Evolutionary conservation across 2,329 filamentous ascomycete genomes (phyloP), one percentile per base, ranked within the genome.

Genomic region (Paraconiothyrium sp.): DNA sequence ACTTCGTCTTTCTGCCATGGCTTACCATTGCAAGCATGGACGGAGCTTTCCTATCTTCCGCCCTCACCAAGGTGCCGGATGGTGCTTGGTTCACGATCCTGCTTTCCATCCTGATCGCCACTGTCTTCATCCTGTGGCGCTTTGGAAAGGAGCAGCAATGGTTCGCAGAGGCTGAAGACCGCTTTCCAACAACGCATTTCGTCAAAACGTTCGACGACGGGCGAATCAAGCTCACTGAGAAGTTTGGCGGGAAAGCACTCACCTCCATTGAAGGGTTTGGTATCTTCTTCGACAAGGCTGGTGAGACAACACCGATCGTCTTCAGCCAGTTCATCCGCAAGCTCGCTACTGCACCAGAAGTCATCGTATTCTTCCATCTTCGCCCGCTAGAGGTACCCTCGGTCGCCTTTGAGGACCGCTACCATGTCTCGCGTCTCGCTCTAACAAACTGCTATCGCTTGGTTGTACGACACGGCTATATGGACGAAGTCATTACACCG

Each of bases 61-160:
- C 89, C 0, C 81, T 93, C 0, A 88, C 83, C 51, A 94, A 94
- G 72, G 88, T 94, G 0, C 91, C 91, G 0, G 84, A 89, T 10
- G 91, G 91, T 1, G 91, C 90, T 1, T 94, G 91, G 91, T 92
- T 94, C 72, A 93, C 91, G 0, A 79, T 93, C 1, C 82, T 88
- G 0, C 82, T 94, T 5, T 84, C 90, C 0, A 80, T 82, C 3
- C 79, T 91, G 9, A 84, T 94, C 1, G 85, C 89, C 0, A 80
- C 78, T 47, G 77, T 93, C 47, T 91, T 94, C 71, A 82, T 92
- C 2, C 83, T 93, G 11, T 94, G 91, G 91, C 86, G 91, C 35
- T 94, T 88, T 69, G 91, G 91, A 16, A 93, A 94, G 74, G 90
- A 93, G 72, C 85, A 88, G 62, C 91, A 94, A 73, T 94, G 91